phyloP scores from a whole-genome alignment of 106 monocot species.

The Dendrobium nobile region DNA sequence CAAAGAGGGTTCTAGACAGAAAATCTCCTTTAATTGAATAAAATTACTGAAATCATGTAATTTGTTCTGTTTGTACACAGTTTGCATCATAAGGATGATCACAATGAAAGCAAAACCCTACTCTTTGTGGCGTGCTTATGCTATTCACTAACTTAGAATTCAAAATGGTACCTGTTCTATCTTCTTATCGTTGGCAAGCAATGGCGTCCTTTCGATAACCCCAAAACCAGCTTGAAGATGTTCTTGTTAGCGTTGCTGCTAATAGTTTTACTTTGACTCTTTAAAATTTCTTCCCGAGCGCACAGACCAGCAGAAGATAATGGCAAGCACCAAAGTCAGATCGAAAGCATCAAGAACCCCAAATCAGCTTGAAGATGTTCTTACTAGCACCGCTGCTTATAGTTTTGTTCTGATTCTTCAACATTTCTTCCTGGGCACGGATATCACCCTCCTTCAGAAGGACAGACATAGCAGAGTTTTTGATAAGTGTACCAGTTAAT shows the following conservation, averaged over 20 bases:
- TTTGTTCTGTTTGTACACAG: too few species aligned
- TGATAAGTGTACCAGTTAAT: not conserved
- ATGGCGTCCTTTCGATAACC: not conserved
- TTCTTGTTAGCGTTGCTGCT: slow-evolving; percentile 59
- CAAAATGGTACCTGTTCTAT: too few species aligned
- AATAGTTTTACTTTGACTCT: slow-evolving; percentile 38
- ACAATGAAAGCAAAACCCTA: too few species aligned
- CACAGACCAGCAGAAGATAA: too few species aligned
- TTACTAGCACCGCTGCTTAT: slow-evolving; percentile 60
- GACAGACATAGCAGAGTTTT: not conserved
- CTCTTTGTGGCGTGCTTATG: too few species aligned
- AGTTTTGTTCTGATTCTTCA: slow-evolving; percentile 50
- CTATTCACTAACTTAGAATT: too few species aligned
- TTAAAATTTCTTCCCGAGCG: slow-evolving; percentile 76
- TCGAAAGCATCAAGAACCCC: slow-evolving; percentile 25
- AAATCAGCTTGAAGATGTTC: slow-evolving; percentile 91
- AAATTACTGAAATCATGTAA: too few species aligned
- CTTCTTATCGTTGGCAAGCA: too few species aligned
- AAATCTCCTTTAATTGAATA: too few species aligned
- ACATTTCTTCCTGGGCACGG: slow-evolving; percentile 76
- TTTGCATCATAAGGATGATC: too few species aligned
- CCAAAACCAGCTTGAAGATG: slow-evolving; percentile 85
- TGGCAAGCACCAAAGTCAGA: not conserved
- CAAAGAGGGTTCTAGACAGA: too few species aligned
- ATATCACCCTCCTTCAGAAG: slow-evolving; percentile 56